Evolutionary conservation across 306 rosid genomes (phyloP), one percentile per base, ranked within the genome.

Genomic region (Purshia tridentata): DNA sequence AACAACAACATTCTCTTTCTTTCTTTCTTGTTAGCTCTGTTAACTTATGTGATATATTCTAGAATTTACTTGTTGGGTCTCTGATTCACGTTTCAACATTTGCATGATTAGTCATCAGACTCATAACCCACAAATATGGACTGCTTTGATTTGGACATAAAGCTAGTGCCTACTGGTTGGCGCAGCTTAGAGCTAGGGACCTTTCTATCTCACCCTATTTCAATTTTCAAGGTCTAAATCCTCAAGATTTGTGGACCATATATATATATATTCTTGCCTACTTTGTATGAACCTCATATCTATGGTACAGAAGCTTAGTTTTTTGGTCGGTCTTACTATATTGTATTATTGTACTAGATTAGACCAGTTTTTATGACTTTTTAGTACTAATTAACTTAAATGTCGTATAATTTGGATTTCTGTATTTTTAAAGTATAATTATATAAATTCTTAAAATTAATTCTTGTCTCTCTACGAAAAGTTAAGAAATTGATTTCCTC

Each of bases 161-260:
- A 64, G 72, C 46, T 57, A 55, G 63, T 70, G 69, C 65, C 64
- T 42, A 74, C 46, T 64, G 67, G 45, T 55, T 56, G 16, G 78
- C 59, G 72, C 37, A 60, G 74, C 72, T 70, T 47, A 29, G 35
- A 16, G 42, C 47, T 44, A 16, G 35, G 63, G 75, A 64, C 62
- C 35, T 0, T 1, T 29, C 35, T 53, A 67, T 78, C 74, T 76
- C 67, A 72, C 66, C 82, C 79, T 65, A 60, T 69, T 72, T 66
- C 70, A 1, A 12, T 29, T 53, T 54, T 19, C 23, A 49, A 42
- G 19, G 76, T 69, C 73, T 44, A 14, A 47, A 19, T 72, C 76
- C 50, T 57, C n/a, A 22, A 64, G 52, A 79, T 79, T 70, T 64
- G 85, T 83, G 77, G 85, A 82, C 64, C 67, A 75, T 44, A 4